phyloP scores from a whole-genome alignment of 768 basidiomycete species.

The Solioccasus polychromus region DNA sequence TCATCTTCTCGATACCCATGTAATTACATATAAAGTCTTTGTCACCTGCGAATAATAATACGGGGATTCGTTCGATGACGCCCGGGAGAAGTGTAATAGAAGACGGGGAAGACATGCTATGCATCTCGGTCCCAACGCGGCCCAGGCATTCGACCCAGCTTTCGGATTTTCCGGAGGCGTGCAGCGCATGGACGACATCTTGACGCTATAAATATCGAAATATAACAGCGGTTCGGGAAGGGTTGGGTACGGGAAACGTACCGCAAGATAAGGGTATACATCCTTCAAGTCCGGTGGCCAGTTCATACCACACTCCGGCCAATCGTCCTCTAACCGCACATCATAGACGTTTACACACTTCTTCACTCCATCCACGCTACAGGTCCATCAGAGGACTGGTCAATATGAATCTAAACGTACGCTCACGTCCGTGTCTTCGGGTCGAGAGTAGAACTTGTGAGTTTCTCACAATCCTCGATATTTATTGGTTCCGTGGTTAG shows the following conservation, averaged over 20 bases:
- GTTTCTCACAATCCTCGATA: conserved; percentile 53
- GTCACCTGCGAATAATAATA: conserved; percentile 93
- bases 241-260: conserved; percentile 38
- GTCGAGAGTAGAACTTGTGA: conserved; percentile 47
- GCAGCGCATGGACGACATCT: conserved; percentile 81
- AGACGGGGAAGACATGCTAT: conserved; percentile 54
- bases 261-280: conserved; percentile 76
- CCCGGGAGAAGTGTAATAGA: conserved; percentile 74
- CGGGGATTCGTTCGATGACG: conserved; percentile 73
- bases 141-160: conserved; percentile 87
- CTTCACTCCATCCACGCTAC: conserved; percentile 61
- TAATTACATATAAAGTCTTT: conserved; percentile 98
- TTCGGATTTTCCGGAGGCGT: conserved; percentile 72
- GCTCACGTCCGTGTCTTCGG: conserved; percentile 24
- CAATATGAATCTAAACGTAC: background rate
- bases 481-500: conserved; percentile 52
- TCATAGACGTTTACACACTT: conserved; percentile 96
- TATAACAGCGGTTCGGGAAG: background rate
- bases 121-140: conserved; percentile 62
- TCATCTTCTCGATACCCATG: conserved; percentile 83
- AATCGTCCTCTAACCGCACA: conserved; percentile 80
- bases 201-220: conserved; percentile 46
- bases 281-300: conserved; percentile 88
- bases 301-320: conserved; percentile 93
- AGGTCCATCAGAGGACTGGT: background rate